Percentiles rank a stretch among this genome's conserved stretches.
Conservation (phyloP, 306 rosid species). For the Lotus japonicus region DNA sequence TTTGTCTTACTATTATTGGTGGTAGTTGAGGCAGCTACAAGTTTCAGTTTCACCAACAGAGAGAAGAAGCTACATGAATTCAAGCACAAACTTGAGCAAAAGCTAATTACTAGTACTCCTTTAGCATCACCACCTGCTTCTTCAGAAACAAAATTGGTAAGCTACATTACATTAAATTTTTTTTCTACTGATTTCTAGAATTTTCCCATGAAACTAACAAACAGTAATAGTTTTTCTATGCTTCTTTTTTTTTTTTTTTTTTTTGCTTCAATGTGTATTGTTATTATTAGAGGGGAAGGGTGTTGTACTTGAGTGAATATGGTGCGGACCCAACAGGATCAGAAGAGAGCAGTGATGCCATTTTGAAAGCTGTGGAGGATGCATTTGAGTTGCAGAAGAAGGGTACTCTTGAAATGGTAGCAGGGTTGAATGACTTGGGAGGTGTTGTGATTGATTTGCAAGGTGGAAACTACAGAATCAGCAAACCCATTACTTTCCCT, state of each 20-base stretch:
- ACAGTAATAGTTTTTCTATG: too few species aligned
- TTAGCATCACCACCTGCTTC: constrained; percentile 10
- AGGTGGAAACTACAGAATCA: constrained; percentile 56
- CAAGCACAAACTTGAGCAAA: constrained; percentile 14
- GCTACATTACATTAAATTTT: not conserved
- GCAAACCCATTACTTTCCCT: constrained; percentile 50
- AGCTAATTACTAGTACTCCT: not conserved
- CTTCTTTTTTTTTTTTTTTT: too few species aligned
- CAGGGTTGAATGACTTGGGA: constrained; percentile 52
- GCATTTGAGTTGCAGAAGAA: constrained; percentile 28
- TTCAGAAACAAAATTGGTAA: constrained; percentile 32
- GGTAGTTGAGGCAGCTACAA: constrained; percentile 1
- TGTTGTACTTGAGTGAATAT: constrained; percentile 40
- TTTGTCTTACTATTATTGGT: constrained; percentile 18
- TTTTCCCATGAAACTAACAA: not conserved
- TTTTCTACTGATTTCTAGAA: not conserved
- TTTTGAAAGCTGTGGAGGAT: constrained; percentile 36
- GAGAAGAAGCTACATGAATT: constrained; percentile 18
- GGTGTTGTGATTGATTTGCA: constrained; percentile 54
- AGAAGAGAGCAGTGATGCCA: constrained; percentile 45
- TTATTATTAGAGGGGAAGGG: constrained; percentile 31
- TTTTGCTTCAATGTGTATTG: not conserved
- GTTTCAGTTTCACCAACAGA: not conserved
- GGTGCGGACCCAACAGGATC: constrained; percentile 65
- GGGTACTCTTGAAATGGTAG: constrained; percentile 34